These are phyloP conservation scores for Limnanthes douglasii DNA, from an alignment of 345 rosid genomes.

Conservation along the genomic window DNA sequence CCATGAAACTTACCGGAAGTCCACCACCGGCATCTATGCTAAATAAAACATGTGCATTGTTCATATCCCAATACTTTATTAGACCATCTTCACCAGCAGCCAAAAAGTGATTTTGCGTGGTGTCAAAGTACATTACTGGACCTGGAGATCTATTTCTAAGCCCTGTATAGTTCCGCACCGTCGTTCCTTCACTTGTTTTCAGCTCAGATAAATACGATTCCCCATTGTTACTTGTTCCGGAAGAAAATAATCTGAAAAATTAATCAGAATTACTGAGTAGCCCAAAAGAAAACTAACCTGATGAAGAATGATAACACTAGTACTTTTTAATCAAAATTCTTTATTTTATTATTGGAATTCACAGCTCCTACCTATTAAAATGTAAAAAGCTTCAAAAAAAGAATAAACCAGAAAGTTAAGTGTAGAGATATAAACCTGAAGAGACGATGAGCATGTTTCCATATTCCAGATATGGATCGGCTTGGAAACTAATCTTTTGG, in stretches of 20 bases:
- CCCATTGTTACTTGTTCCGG: conserved; percentile 77
- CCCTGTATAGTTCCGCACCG: conserved; percentile 46
- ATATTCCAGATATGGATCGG: too few species aligned
- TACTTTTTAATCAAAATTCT: too few species aligned
- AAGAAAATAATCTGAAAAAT: conserved; percentile 44
- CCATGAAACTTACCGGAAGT: conserved; percentile 28
- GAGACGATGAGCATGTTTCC: too few species aligned
- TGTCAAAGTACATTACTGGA: conserved; percentile 55
- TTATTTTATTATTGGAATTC: too few species aligned
- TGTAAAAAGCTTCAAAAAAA: too few species aligned
- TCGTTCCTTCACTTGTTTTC: conserved; percentile 73
- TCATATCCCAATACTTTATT: conserved; percentile 72
- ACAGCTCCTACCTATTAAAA: too few species aligned
- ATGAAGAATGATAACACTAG: too few species aligned
- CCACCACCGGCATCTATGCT: conserved; percentile 63
- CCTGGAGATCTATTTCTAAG: conserved; percentile 48
- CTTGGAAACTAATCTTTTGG: too few species aligned
- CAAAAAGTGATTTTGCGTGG: conserved; percentile 44
- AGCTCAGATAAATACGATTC: conserved; percentile 66
- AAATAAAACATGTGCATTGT: conserved; percentile 29
- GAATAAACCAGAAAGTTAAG: too few species aligned
- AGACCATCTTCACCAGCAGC: conserved; percentile 61
- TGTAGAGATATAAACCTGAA: too few species aligned
- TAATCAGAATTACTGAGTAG: neutral
- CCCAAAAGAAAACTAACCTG: too few species aligned